These are phyloP conservation scores for Trametes elegans DNA, from an alignment of 768 basidiomycete genomes.

Conservation along the genomic window DNA sequence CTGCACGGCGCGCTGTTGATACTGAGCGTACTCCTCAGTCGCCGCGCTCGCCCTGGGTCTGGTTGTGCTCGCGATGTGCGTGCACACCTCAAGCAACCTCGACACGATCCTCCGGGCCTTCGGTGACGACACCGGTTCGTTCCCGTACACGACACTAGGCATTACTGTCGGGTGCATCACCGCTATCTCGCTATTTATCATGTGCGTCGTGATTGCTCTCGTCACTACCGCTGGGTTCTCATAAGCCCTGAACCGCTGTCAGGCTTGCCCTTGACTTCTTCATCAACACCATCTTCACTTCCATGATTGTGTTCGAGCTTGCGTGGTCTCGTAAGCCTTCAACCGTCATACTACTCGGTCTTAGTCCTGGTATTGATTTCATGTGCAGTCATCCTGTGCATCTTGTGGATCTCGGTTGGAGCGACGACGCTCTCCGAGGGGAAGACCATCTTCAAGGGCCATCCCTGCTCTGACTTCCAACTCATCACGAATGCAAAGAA, in stretches of 20 bases:
- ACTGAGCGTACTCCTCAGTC: neutral
- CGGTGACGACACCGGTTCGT: neutral
- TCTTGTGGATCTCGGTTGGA: conserved; percentile 7
- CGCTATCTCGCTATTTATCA: neutral
- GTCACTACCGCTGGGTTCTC: neutral
- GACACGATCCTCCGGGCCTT: neutral
- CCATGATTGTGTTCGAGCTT: conserved; percentile 1
- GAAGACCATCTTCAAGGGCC: neutral
- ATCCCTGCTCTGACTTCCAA: neutral
- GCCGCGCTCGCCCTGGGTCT: neutral
- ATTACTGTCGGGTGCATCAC: neutral
- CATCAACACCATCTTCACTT: conserved; percentile 7
- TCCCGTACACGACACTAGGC: conserved; percentile 1
- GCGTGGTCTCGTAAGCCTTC: conserved; percentile 2
- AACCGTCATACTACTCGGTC: too few relatives aligned
- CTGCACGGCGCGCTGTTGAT: neutral
- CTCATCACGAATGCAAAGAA: neutral
- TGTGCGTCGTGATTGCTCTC: neutral
- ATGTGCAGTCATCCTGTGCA: conserved; percentile 2
- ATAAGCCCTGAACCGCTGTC: neutral
- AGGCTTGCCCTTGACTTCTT: conserved; percentile 6
- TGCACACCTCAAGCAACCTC: conserved; percentile 4
- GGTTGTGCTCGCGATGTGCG: conserved; percentile 7
- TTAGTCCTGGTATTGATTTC: too few relatives aligned
- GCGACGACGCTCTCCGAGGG: conserved; percentile 4